Base-by-base conservation (phyloP, 164 flowering plant species). In the Houttuynia cordata region DNA sequence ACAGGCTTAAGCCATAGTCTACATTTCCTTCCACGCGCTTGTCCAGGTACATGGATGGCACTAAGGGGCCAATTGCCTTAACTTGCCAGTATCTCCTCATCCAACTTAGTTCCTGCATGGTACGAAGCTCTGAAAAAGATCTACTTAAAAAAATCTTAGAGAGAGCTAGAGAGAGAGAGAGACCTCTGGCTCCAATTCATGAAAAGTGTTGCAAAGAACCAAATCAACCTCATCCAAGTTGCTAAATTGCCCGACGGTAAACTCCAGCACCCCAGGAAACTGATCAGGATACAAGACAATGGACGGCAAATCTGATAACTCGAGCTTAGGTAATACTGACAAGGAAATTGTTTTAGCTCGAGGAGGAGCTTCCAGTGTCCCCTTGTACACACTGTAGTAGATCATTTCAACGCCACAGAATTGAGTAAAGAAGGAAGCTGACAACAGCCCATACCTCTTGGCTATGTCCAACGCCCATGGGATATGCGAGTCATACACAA, bases 261-360 rank as follows among this genome's bases (percentile, higher is more conserved):
- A 23, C 15, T 18, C 60, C 40, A 47, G 9, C 55, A 65, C 0
- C 24, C 22, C 24, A 0, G 77, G 78, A 57, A 65, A 62, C 0
- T 66, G 39, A n/a, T 21, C 65, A 0, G 49, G 21, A 13, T 62
- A 59, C 18, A 25, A 53, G 5, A 71, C n/a, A 21, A 78, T 66
- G 2, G 80, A 71, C 6, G 87, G 90, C 40, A 81, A 21, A 24
- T 81, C 85, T 8, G 40, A 24, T 7, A 24, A 40, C 42, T 2
- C 19, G 25, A 57, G 41, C 8, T 24, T 14, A n/a, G 59, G 59
- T 13, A 57, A 34, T 24, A 39, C 42, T 18, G 42, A 40, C n/a
- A 37, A 57, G 9, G 42, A 57, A 1, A 57, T 8, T 13, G 42
- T 57, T 3, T 57, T 18, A 30, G 10, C 59, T 4, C 40, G 24